A percentile compares a stretch with the other conserved stretches of the same genome.
These are phyloP conservation scores for Penicillium palitans DNA, from an alignment of 2,329 filamentous ascomycete species.

Conservation along the genomic window DNA sequence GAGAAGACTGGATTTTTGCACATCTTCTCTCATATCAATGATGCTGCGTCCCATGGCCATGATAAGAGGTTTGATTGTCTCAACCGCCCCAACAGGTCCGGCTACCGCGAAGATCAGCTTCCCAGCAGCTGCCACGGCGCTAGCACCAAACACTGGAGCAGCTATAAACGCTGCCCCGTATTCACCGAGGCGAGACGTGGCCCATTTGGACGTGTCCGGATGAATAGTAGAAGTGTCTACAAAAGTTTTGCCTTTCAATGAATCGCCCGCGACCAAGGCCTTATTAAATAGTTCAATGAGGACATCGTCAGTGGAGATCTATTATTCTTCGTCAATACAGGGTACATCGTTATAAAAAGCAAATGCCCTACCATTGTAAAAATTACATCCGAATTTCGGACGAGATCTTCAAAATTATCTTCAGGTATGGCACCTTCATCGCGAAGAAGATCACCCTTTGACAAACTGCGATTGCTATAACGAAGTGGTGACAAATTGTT, in stretches of 20 bases:
- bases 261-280: slow-evolving; percentile 18
- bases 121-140: slow-evolving; percentile 50
- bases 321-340: slow-evolving; percentile 5
- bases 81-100: slow-evolving; percentile 41
- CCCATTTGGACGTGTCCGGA: slow-evolving; percentile 43
- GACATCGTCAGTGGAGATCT: slow-evolving; percentile 48
- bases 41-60: slow-evolving; percentile 36
- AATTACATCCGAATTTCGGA: slow-evolving; percentile 35
- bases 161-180: slow-evolving; percentile 44
- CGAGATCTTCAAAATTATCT: slow-evolving; percentile 7
- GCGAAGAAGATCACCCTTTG: slow-evolving; percentile 41
- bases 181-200: slow-evolving; percentile 30
- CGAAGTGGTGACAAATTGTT: slow-evolving; percentile 29
- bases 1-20: slow-evolving; percentile 48
- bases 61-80: slow-evolving; percentile 42
- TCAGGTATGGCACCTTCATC: background rate
- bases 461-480: slow-evolving; percentile 53
- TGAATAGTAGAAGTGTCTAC: slow-evolving; percentile 56
- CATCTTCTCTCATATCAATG: slow-evolving; percentile 47
- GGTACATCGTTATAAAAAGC: background rate
- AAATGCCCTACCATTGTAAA: slow-evolving; percentile 35
- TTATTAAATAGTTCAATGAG: slow-evolving; percentile 36
- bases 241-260: slow-evolving; percentile 44
- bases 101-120: slow-evolving; percentile 51
- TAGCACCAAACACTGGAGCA: slow-evolving; percentile 54